Conservation (phyloP, 345 rosid species). For the Gossypium sturtianum region DNA sequence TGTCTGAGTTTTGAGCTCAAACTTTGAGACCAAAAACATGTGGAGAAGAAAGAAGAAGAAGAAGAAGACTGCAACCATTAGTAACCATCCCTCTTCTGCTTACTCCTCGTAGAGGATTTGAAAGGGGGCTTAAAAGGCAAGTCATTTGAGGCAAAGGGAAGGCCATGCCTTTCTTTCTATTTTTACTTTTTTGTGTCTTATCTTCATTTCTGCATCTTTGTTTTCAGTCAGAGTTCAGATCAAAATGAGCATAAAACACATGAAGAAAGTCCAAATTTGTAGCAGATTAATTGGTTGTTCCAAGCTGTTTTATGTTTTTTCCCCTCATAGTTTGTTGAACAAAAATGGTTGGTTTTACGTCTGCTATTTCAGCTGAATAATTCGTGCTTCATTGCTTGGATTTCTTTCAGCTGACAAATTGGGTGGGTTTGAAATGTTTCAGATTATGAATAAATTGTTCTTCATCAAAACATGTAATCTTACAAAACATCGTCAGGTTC, state of each 20-base stretch:
- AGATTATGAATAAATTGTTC: not conserved
- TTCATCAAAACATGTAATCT: not conserved
- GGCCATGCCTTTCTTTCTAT: slow-evolving; percentile 23
- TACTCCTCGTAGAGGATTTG: not conserved
- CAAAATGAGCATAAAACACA: not conserved
- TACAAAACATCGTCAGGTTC: not conserved
- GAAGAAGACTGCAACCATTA: not conserved
- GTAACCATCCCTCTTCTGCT: not conserved
- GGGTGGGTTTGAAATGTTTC: not conserved
- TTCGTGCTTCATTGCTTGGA: too few species aligned
- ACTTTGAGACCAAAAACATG: not conserved
- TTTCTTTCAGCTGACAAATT: too few species aligned
- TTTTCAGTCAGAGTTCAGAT: not conserved
- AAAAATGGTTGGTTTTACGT: not conserved
- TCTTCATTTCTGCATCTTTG: not conserved
- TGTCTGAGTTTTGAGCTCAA: not conserved
- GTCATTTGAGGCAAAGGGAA: slow-evolving; percentile 25
- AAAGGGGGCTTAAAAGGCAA: not conserved
- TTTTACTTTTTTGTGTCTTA: not conserved
- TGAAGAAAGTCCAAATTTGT: not conserved
- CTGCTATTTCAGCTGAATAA: too few species aligned
- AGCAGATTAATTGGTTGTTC: not conserved
- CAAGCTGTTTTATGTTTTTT: not conserved
- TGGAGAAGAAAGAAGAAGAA: slow-evolving; percentile 10
- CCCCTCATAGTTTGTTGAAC: not conserved